Conservation (phyloP, 306 rosid species). For the Quercus robur region DNA sequence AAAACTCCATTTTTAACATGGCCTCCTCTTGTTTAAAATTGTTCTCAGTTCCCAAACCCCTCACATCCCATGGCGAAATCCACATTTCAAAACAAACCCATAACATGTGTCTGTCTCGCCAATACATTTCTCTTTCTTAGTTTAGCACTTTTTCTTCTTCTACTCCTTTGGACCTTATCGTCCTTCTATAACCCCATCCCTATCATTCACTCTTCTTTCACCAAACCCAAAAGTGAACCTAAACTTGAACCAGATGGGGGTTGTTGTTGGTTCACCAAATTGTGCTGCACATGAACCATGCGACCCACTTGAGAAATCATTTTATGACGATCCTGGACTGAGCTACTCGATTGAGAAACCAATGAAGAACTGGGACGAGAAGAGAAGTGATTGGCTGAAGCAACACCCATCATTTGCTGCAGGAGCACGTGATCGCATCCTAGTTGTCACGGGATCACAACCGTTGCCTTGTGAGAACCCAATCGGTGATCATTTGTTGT, state of each 20-base stretch:
- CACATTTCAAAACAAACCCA: slow-evolving; percentile 9
- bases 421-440: slow-evolving; percentile 12
- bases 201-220: no score
- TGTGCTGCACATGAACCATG: no score
- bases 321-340: slow-evolving; percentile 40
- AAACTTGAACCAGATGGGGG: no score
- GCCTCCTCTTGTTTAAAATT: background rate
- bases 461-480: slow-evolving; percentile 33
- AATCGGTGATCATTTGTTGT: slow-evolving; percentile 45
- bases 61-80: slow-evolving; percentile 21
- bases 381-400: slow-evolving; percentile 36
- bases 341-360: slow-evolving; percentile 39
- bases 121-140: background rate
- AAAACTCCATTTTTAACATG: background rate
- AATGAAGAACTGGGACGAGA: slow-evolving; percentile 38
- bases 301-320: slow-evolving; percentile 19
- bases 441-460: slow-evolving; percentile 43
- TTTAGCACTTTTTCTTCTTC: slow-evolving; percentile 12
- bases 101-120: background rate
- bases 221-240: no score
- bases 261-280: background rate
- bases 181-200: background rate
- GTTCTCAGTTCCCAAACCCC: background rate
- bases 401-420: slow-evolving; percentile 18
- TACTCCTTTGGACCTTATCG: slow-evolving; percentile 16